Evolutionary conservation across 1,139 yeast genomes (phyloP).

Genomic region (Pichia cactophila): DNA sequence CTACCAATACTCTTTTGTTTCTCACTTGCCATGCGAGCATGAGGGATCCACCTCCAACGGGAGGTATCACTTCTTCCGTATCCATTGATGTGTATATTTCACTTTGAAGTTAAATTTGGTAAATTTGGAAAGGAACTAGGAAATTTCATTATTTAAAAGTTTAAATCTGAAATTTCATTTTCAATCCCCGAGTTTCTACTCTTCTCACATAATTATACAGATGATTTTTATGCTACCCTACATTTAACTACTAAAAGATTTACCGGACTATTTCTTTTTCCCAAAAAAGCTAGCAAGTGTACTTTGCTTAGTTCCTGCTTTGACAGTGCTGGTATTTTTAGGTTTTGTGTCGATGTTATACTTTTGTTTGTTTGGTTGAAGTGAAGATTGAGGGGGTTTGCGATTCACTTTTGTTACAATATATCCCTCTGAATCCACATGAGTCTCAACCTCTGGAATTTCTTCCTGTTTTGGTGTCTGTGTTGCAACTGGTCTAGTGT

Average conservation of each 20-base stretch:
- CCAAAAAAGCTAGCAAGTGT: conserved; percentile 28
- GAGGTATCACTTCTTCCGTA: conserved; percentile 15
- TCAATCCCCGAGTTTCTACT: no score
- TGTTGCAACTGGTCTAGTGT: neutral
- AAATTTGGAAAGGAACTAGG: no score
- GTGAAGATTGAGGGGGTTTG: neutral
- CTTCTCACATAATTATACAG: no score
- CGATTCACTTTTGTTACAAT: conserved; percentile 10
- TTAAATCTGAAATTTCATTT: no score
- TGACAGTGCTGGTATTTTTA: conserved; percentile 2
- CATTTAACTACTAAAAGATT: no score
- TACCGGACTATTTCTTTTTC: conserved; percentile 14
- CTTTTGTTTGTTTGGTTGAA: neutral
- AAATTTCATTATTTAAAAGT: no score
- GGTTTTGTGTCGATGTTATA: conserved; percentile 9
- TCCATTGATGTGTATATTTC: neutral
- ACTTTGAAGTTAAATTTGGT: no score
- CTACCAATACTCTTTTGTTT: conserved; percentile 57
- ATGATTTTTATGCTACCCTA: no score
- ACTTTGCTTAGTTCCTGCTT: conserved; percentile 21
- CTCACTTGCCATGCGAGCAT: conserved; percentile 66
- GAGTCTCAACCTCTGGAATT: conserved; percentile 11
- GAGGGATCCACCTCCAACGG: conserved; percentile 43
- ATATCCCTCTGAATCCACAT: conserved; percentile 12
- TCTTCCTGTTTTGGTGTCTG: neutral